Conservation (phyloP, 192 early-diverging fungal genomes). For the Funneliformis geosporum region DNA sequence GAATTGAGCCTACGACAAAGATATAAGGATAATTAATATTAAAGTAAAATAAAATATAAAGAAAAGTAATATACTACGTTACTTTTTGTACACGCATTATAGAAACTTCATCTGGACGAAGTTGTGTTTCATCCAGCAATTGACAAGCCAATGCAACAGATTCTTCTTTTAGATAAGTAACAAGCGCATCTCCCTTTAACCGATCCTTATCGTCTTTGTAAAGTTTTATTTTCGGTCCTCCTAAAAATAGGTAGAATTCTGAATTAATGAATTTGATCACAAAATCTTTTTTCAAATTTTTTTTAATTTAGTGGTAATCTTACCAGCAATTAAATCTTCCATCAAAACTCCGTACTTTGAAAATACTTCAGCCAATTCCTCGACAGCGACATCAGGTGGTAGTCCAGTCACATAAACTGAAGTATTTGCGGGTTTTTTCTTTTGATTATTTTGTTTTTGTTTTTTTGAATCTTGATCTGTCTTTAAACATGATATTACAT, state of each 20-base stretch:
- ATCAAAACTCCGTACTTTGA: conserved; percentile 80
- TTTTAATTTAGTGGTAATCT: too few species aligned
- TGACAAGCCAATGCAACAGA: conserved; percentile 83
- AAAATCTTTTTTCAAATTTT: too few species aligned
- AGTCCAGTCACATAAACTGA: conserved; percentile 87
- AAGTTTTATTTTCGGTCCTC: conserved; percentile 86
- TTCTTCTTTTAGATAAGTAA: conserved; percentile 89
- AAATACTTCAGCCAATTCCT: conserved; percentile 77
- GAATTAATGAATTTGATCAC: not conserved
- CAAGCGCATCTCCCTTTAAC: conserved; percentile 89
- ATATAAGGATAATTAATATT: conserved; percentile 6
- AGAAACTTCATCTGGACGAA: conserved; percentile 61
- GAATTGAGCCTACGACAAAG: conserved; percentile 70
- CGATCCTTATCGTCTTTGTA: conserved; percentile 71
- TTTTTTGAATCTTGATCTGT: conserved; percentile 48
- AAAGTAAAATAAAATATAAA: not conserved
- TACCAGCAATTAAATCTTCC: conserved; percentile 53
- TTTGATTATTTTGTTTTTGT: conserved; percentile 45
- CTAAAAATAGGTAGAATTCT: conserved; percentile 42
- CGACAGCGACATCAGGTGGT: conserved; percentile 75
- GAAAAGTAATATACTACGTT: not conserved
- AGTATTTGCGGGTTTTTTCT: conserved; percentile 63
- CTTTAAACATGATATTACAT: not conserved
- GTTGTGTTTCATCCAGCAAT: conserved; percentile 84
- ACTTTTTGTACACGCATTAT: conserved; percentile 74